A percentile compares a stretch with the other conserved stretches of the same genome.
Evolutionary conservation across 805 yeast genomes (phyloP).

Genomic region (Yarrowia bubula): DNA sequence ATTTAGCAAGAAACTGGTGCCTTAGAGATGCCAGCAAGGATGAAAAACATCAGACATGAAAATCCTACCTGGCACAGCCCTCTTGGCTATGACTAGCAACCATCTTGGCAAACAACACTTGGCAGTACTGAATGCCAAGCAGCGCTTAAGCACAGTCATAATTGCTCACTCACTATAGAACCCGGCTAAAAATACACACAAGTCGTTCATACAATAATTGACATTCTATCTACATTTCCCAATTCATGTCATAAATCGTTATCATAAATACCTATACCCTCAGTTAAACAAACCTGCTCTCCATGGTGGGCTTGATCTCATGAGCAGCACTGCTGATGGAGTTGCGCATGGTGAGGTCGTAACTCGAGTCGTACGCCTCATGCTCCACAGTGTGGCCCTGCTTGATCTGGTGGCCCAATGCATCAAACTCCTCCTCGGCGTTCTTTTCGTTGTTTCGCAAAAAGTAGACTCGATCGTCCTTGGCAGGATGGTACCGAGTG

Average conservation of each 20-base stretch:
- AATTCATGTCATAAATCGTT: slow-evolving; percentile 13
- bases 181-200: too few relatives aligned
- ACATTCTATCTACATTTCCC: not conserved
- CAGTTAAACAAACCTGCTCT: slow-evolving; percentile 21
- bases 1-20: too few relatives aligned
- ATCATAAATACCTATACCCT: slow-evolving; percentile 18
- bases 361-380: slow-evolving; percentile 18
- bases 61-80: too few relatives aligned
- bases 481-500: slow-evolving; percentile 81
- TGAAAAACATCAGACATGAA: too few relatives aligned
- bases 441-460: slow-evolving; percentile 41
- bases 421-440: slow-evolving; percentile 61
- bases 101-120: too few relatives aligned
- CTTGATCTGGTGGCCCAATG: slow-evolving; percentile 53
- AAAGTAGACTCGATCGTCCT: slow-evolving; percentile 90
- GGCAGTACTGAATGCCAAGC: too few relatives aligned
- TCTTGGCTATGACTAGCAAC: too few relatives aligned
- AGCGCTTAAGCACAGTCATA: too few relatives aligned
- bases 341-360: slow-evolving; percentile 18
- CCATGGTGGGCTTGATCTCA: slow-evolving; percentile 9
- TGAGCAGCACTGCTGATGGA: slow-evolving; percentile 10
- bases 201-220: too few relatives aligned
- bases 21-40: too few relatives aligned
- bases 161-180: too few relatives aligned
- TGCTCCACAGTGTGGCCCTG: slow-evolving; percentile 34